phyloP scores from a whole-genome alignment of 768 basidiomycete genomes.

The Leccinum truebloodii region DNA sequence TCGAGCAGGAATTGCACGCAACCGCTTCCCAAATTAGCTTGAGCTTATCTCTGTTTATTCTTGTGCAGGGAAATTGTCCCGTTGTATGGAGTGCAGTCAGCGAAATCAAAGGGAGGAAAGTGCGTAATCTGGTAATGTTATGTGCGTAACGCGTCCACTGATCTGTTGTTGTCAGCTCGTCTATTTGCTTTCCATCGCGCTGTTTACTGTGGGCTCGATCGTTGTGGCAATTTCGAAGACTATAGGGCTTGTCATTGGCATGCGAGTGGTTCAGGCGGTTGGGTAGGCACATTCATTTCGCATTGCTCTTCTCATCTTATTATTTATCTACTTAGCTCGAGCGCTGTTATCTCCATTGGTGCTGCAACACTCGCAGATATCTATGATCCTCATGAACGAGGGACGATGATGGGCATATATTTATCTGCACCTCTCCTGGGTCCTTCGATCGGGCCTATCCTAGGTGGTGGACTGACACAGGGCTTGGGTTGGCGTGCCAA shows the following conservation, averaged over 20 bases:
- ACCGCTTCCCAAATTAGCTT: conserved; percentile 63
- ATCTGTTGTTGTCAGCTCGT: conserved; percentile 41
- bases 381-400: conserved; percentile 72
- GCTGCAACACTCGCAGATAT: conserved; percentile 75
- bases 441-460: conserved; percentile 63
- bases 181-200: conserved; percentile 51
- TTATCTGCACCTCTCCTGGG: conserved; percentile 81
- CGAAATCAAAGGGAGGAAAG: conserved; percentile 74
- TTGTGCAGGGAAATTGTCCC: conserved; percentile 60
- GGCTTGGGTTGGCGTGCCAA: conserved; percentile 77
- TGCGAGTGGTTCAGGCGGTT: conserved; percentile 64
- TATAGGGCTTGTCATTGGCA: conserved; percentile 62
- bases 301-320: not conserved
- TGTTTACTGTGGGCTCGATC: conserved; percentile 57
- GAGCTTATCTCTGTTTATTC: conserved; percentile 70
- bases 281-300: conserved; percentile 43
- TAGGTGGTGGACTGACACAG: conserved; percentile 71
- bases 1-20: conserved; percentile 62
- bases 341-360: conserved; percentile 72
- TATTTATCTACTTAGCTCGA: conserved; percentile 42
- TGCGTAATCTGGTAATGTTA: conserved; percentile 24
- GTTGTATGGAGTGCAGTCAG: conserved; percentile 34
- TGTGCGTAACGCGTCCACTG: not conserved
- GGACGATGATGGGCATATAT: conserved; percentile 79
- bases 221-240: conserved; percentile 58